Base-by-base conservation (phyloP, 176 grass and related monocot genomes). In the Poa pratensis region DNA sequence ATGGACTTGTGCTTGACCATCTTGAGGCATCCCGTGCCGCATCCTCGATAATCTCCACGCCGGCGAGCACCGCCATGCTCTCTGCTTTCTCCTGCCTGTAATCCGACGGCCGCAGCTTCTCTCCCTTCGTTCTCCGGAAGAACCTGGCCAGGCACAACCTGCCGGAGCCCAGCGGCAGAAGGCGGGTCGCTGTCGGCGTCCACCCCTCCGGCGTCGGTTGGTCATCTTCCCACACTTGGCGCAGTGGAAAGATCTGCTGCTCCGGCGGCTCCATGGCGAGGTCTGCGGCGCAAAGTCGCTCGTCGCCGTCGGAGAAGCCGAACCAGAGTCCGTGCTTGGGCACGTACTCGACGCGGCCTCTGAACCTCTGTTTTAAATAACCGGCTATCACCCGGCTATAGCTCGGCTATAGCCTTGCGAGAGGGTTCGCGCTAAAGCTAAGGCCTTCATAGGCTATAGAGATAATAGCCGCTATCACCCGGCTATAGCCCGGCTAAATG, bases 241-340 rank as follows among this genome's bases (percentile, higher is more conserved):
- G 59, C 23, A 62, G 59, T 13, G 59, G 59, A 62, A 62, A 61
- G 9, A 61, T 9, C 3, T 23, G 9, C 52, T 46, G 10, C 51
- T 32, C 15, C 10, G 68, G 80, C 42, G 51, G 32, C 8, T 17
- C 58, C 3, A 17, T 26, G 23, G 22, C 9, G 46, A 83, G 69
- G 69, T 83, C 12, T 4, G 26, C 22, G 12, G 70, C 39, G 57
- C 42, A 11, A 22, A 51, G 43, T 3, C 19, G 5, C 20, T 42
- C 59, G 59, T 62, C 35, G 2, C 39, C 5, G 1, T 27, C 16
- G 0, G 69, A 17, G 81, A 83, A 62, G 10, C 55, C 57, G 19
- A 83, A 83, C 69, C 81, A 75, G 81, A 75, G 69, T 1, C 19
- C 27, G 42, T 26, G 16, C 71, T 84, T 43, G 0, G 71, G 55